Base-by-base conservation (phyloP, 139 green algal species). In the Mesotaenium endlicherianum region DNA sequence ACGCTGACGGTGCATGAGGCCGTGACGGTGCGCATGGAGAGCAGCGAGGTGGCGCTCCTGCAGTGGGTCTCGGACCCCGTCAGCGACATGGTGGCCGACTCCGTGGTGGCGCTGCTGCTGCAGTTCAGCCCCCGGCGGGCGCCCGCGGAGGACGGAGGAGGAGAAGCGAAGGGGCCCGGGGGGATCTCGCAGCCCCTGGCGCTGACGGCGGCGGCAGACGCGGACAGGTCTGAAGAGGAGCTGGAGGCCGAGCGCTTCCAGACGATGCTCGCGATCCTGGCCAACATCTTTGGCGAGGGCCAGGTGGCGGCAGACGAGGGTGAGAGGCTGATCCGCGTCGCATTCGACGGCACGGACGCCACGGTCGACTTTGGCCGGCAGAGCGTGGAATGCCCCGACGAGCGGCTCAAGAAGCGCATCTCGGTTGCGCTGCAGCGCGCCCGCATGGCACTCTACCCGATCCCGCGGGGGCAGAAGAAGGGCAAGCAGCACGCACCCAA, bases 1-100 rank as follows among this genome's bases (percentile, higher is more conserved):
- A 64, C 74, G 43, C 34, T 86, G 17, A 60, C n/a, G 20, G 80
- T 89, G 53, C 79, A 84, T 34, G 85, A 57, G n/a, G 79, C 45
- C 40, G 86, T 91, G 40, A 88, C 71, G 40, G 67, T 91, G 14
- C 26, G 40, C 26, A 39, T 84, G 45, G 67, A 86, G 71, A 42
- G 45, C 3, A 82, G 80, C 8, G 68, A 71, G 1, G 90, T 93
- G 47, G 87, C 95, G 3, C 69, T 97, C 68, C 67, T 99, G 53
- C 91, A 98, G 89, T 99, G 96, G 96, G 81, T 93, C 72, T 92
- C 91, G n/a, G 94, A 95, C 34, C 82, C 89, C 0, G 81, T 94
- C 1, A 87, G 78, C 0, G 96, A 99, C 90, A 94, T 95, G 80
- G 83, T 99, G 2, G 95, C 94, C 14, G 96, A 99, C 82, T 94